phyloP scores from a whole-genome alignment of 768 basidiomycete species.

The Trametes cinnabarina region DNA sequence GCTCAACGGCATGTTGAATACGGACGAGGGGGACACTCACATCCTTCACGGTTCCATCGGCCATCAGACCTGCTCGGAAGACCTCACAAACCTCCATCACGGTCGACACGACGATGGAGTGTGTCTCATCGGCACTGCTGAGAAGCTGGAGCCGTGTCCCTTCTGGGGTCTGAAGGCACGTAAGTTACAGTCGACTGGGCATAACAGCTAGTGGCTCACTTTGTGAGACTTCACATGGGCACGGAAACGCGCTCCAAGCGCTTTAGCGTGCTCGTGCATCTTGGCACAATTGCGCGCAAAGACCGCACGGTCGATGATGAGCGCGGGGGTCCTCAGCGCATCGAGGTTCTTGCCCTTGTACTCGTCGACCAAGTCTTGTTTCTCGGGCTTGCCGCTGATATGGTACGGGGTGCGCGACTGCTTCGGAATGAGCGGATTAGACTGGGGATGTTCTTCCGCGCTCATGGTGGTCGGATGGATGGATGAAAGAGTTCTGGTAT shows the following conservation, averaged over 20 bases:
- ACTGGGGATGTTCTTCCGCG: constrained; percentile 15
- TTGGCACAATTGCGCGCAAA: constrained; percentile 72
- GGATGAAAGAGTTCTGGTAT: neutral
- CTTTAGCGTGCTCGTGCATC: constrained; percentile 66
- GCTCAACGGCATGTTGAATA: neutral
- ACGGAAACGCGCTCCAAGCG: constrained; percentile 70
- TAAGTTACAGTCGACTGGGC: neutral
- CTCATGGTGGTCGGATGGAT: constrained; percentile 7
- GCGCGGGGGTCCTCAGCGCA: constrained; percentile 68
- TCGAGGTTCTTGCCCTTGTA: constrained; percentile 59
- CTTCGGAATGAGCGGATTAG: constrained; percentile 24
- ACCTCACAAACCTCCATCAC: constrained; percentile 80
- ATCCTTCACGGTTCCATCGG: constrained; percentile 74
- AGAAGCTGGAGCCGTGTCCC: constrained; percentile 68
- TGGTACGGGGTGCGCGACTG: constrained; percentile 50
- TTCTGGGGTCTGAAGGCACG: constrained; percentile 53
- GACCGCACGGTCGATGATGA: constrained; percentile 70
- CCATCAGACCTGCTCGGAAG: constrained; percentile 61
- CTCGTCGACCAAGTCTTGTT: constrained; percentile 47
- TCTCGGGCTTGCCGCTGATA: constrained; percentile 41
- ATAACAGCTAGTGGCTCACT: constrained; percentile 35
- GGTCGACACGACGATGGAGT: constrained; percentile 77
- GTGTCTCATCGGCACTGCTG: constrained; percentile 50
- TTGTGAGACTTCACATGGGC: constrained; percentile 88
- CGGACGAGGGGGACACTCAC: constrained; percentile 41